A percentile compares a stretch with the other conserved stretches of the same genome.
phyloP scores from a whole-genome alignment of 306 rosid species.

The Vachellia pachyceras region DNA sequence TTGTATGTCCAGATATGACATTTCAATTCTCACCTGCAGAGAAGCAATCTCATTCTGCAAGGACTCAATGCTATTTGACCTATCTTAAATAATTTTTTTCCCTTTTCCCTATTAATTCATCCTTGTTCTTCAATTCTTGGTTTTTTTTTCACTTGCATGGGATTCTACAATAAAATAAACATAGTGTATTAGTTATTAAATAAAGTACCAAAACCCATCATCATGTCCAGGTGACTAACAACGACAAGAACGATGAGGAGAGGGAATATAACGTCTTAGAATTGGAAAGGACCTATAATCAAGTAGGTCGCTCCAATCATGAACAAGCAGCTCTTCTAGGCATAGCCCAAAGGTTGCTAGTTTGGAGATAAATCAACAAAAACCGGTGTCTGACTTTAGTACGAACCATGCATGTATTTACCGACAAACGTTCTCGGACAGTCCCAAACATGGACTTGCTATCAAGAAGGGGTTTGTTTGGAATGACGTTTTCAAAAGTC shows the following conservation, averaged over 20 bases:
- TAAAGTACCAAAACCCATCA: slow-evolving; percentile 17
- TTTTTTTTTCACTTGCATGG: slow-evolving; percentile 46
- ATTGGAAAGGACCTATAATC: slow-evolving; percentile 1
- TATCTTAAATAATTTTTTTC: slow-evolving; percentile 50
- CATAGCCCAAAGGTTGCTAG: slow-evolving; percentile 59
- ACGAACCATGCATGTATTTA: slow-evolving; percentile 26
- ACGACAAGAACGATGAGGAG: neutral
- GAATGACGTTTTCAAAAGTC: too few relatives aligned
- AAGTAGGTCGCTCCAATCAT: slow-evolving; percentile 17
- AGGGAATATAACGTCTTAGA: neutral
- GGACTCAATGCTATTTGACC: slow-evolving; percentile 48
- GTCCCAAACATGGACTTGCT: neutral
- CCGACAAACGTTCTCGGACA: neutral
- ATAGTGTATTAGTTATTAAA: slow-evolving; percentile 27
- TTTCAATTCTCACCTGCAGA: slow-evolving; percentile 57
- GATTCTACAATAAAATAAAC: slow-evolving; percentile 51
- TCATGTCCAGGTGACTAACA: neutral
- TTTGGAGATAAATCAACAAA: slow-evolving; percentile 47
- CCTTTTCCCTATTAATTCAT: slow-evolving; percentile 52
- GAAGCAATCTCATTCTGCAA: slow-evolving; percentile 58
- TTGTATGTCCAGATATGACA: neutral
- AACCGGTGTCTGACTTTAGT: slow-evolving; percentile 68
- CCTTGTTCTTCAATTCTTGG: slow-evolving; percentile 54
- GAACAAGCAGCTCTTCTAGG: slow-evolving; percentile 9
- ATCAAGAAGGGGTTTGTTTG: too few relatives aligned